Evolutionary conservation across 306 rosid species (phyloP), one percentile per base, ranked within the genome.

Genomic region (Macrotyloma uniflorum): DNA sequence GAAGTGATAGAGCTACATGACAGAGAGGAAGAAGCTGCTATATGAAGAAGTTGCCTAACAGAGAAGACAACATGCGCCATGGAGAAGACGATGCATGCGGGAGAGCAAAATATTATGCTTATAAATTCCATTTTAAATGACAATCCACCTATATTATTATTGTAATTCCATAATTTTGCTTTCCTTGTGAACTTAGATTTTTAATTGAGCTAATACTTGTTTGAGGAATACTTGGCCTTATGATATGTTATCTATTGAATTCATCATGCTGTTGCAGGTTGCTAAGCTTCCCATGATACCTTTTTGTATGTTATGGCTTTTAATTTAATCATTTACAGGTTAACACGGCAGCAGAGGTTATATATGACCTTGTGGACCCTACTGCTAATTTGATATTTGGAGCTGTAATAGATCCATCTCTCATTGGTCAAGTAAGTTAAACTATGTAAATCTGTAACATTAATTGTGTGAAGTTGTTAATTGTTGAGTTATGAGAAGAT

Each of bases 321-420:
- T 50, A 20, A 62, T 45, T 20, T 80, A 46, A 38, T 61, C 32
- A 26, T 83, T 66, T 82, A 26, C 82, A 92, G 97, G 97, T 92
- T 73, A 92, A 92, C 83, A 88, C 97, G 75, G 97, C 96, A 28
- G 97, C 97, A 33, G 97, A 92, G 87, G 93, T 92, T 70, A 92
- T 92, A 81, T 92, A 92, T 85, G 97, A 92, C 64, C 97, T 92
- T 30, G 97, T 92, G 74, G 97, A 92, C 80, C 97, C 97, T 5
- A 86, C 97, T 42, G 97, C 97, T 58, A 92, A 92, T 82, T 83
- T 92, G 58, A 92, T 92, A 45, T 92, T 92, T 81, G 97, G 97
- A 83, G 97, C 97, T 45, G 97, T 92, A 62, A 87, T 91, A 82
- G 97, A 92, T 89, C 97, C 97, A 67, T 84, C 96, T 6, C 86